These are phyloP conservation scores for Tolypocladium ophioglossoides DNA, from an alignment of 2,329 filamentous ascomycete species.

Conservation along the genomic window DNA sequence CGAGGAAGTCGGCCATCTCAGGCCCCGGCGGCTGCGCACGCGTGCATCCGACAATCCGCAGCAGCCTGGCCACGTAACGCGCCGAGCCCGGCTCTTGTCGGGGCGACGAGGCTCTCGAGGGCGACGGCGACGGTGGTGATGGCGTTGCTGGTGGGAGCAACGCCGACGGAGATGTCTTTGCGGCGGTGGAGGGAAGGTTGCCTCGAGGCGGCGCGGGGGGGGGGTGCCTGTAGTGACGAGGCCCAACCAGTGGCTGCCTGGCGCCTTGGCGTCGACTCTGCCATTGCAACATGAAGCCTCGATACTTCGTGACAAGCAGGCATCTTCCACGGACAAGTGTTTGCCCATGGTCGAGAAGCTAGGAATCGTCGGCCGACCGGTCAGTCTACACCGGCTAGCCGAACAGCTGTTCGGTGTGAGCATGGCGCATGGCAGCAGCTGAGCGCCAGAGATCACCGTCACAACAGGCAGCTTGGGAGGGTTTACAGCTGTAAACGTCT, in stretches of 20 bases:
- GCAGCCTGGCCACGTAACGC: slow-evolving; percentile 7
- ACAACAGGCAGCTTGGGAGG: neutral
- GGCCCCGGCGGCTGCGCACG: slow-evolving; percentile 1
- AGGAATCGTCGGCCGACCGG: too few species aligned
- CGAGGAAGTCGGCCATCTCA: slow-evolving; percentile 27
- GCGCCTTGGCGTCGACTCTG: neutral
- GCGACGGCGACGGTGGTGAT: slow-evolving; percentile 1
- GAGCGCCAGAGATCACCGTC: neutral
- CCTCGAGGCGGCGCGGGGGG: neutral
- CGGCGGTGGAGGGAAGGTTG: neutral
- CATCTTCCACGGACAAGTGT: too few species aligned
- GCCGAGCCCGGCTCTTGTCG: slow-evolving; percentile 10
- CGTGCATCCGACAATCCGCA: slow-evolving; percentile 7
- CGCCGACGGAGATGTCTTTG: neutral
- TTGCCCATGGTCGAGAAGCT: too few species aligned
- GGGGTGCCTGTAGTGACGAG: too few species aligned
- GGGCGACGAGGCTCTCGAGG: slow-evolving; percentile 1
- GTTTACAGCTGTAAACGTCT: neutral
- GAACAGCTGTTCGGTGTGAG: neutral
- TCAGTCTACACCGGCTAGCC: too few species aligned
- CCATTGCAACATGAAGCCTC: neutral
- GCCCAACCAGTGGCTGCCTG: too few species aligned
- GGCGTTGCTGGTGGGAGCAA: neutral
- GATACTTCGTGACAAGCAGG: too few species aligned
- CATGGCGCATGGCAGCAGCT: neutral